Conservation (phyloP, 768 basidiomycete genomes). For the Lactifluus rugatus region DNA sequence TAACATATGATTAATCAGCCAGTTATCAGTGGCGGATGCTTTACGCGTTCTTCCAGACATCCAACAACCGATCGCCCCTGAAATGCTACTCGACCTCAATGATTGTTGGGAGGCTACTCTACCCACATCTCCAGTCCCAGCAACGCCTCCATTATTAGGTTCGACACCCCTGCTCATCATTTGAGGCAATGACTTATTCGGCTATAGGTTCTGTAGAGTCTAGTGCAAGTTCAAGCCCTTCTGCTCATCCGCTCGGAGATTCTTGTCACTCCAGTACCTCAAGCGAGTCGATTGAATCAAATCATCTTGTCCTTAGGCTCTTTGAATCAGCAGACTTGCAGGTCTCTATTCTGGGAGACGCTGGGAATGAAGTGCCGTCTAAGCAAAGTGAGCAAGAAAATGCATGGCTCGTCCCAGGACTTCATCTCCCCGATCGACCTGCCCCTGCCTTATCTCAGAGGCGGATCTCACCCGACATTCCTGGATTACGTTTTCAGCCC, state of each 20-base stretch:
- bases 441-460: slow-evolving; percentile 26
- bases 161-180: not conserved
- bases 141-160: slow-evolving; percentile 14
- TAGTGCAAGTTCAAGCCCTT: slow-evolving; percentile 13
- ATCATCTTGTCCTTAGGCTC: not conserved
- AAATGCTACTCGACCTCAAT: slow-evolving; percentile 3
- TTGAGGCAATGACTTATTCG: not conserved
- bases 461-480: slow-evolving; percentile 27
- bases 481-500: slow-evolving; percentile 21
- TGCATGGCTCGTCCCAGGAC: not conserved
- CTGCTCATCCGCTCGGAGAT: not conserved
- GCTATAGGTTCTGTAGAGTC: slow-evolving; percentile 4
- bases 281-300: slow-evolving; percentile 5
- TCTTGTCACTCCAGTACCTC: not conserved
- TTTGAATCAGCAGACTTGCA: slow-evolving; percentile 11
- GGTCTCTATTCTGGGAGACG: not conserved
- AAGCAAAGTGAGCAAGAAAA: slow-evolving; percentile 7
- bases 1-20: not conserved
- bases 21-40: slow-evolving; percentile 3
- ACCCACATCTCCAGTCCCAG: not conserved
- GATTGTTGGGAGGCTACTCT: not conserved
- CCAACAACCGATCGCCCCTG: not conserved
- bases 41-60: slow-evolving; percentile 10
- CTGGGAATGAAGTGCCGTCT: not conserved
- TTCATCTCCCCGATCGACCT: not conserved